Conservation (phyloP, 1,139 yeast species). For the Geotrichum candidum region DNA sequence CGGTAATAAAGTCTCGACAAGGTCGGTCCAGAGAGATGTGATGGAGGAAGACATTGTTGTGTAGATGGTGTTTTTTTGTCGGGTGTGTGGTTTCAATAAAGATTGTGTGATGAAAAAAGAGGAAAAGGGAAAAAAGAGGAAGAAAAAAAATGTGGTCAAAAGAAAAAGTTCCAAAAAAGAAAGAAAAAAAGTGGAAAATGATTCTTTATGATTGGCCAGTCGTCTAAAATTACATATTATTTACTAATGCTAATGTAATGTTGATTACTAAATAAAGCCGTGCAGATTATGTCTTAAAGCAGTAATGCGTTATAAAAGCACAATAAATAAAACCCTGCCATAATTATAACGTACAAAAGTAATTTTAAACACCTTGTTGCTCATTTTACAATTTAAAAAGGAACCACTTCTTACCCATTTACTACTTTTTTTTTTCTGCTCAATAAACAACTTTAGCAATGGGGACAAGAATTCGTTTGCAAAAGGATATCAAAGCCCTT, state of each 20-base stretch:
- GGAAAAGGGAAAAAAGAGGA: neutral
- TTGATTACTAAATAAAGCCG: neutral
- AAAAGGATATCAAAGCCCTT: slow-evolving; percentile 8
- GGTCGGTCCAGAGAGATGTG: slow-evolving; percentile 49
- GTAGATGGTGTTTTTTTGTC: neutral
- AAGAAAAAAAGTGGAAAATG: slow-evolving; percentile 2
- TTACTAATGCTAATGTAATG: neutral
- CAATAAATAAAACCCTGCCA: neutral
- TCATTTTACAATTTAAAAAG: no score
- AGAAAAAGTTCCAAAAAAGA: neutral
- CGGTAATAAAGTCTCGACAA: slow-evolving; percentile 78
- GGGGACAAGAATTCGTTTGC: slow-evolving; percentile 10
- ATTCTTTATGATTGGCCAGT: slow-evolving; percentile 2
- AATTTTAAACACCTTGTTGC: no score
- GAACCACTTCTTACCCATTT: no score
- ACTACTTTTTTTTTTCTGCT: neutral
- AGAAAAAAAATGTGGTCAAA: neutral
- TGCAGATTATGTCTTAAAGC: neutral
- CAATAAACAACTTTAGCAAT: neutral
- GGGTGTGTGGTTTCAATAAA: neutral
- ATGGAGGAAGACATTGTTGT: slow-evolving; percentile 39
- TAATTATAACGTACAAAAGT: neutral
- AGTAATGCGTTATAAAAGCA: neutral
- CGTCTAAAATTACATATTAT: neutral
- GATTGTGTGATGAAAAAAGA: neutral